Base-by-base conservation (phyloP, 108 stramenopile genomes). In the Aurantiochytrium sp. region DNA sequence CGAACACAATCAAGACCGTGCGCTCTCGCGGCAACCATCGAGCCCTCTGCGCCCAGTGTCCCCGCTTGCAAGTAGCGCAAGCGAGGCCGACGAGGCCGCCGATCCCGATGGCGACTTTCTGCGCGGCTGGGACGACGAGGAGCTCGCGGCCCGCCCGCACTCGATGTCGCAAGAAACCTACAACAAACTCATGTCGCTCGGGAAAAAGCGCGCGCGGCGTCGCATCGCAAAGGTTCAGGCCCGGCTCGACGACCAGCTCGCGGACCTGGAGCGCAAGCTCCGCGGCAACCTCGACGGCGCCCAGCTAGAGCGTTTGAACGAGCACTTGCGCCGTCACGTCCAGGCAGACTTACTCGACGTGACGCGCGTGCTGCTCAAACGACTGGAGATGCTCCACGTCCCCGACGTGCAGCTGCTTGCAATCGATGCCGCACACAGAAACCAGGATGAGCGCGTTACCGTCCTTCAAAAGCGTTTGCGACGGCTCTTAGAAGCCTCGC, bases 111-210 rank as follows among this genome's bases (percentile, higher is more conserved):
- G 73, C 42, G 45, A 48, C 24, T 81, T 81, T 42, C 30, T 81
- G 12, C 39, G 73, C 50, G 73, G 73, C 12, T 81, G 73, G 73
- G 73, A 81, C 4, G 73, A 81, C 32, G 73, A 81, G n/a, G 73
- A 81, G 39, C 45, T 81, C 12, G 73, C 73, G 8, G 42, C 21
- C 6, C 73, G 73, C 12, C 73, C 73, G n/a, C 27, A n/a, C 42
- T 48, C 39, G 10, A 81, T 81, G 73, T 22, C 42, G 24, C 0
- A 81, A 48, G 42, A 41, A 27, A 81, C 6, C 6, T 81, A 81
- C 30, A 12, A 81, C 39, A 30, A 81, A 2, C 73, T 81, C n/a
- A 81, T 81, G 73, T 81, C 73, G 15, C 73, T 81, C 19, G 27
- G 27, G 12, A 48, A 41, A 21, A 48, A 81, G 12, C 6, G 24